Base-by-base conservation (phyloP, 805 yeast species). In the Candida patagonica region DNA sequence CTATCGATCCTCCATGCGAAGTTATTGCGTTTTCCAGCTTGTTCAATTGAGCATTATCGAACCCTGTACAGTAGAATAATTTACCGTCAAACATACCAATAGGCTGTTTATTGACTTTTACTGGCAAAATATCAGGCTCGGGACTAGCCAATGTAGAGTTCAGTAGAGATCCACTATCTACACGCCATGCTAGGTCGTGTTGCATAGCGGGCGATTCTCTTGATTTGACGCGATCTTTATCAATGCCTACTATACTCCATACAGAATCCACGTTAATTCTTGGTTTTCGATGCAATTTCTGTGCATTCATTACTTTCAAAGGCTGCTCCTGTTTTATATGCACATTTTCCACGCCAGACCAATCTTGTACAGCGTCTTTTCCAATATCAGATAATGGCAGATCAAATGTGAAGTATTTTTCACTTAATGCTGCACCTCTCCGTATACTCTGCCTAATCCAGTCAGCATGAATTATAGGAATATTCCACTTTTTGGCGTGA, bases 1-100 rank as follows among this genome's bases (percentile, higher is more conserved):
- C 37, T 3, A 65, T 50, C 8, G 40, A 47, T 1, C 80, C 83
- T 42, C 59, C 62, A 46, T 73, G 72, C 0, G 73, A 66, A 37
- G 46, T 49, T 1, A 77, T 66, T 0, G 73, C 71, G 23, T 60
- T 61, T 3, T 47, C 42, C 22, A 78, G 56, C 4, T 68, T 61
- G 1, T 51, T 35, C 3, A 47, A 43, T 50, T 76, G 70, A 6
- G 56, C 53, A 1, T 52, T 43, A 6, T 60, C 57, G 44, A 67
- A 78, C 16, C 69, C 74, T 12, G 56, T 52, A 7, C 71, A 52
- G 8, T 60, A 46, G 49, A 80, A 76, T 7, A 53, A 50, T 39
- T 63, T 55, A 1, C 66, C 68, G 10, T 49, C 34, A 43, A 79
- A 74, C 3, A 79, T 35, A 2, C 48, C 51, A 10, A 29, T 27